Base-by-base conservation (phyloP, 768 basidiomycete species). In the Butyriboletus loyo region DNA sequence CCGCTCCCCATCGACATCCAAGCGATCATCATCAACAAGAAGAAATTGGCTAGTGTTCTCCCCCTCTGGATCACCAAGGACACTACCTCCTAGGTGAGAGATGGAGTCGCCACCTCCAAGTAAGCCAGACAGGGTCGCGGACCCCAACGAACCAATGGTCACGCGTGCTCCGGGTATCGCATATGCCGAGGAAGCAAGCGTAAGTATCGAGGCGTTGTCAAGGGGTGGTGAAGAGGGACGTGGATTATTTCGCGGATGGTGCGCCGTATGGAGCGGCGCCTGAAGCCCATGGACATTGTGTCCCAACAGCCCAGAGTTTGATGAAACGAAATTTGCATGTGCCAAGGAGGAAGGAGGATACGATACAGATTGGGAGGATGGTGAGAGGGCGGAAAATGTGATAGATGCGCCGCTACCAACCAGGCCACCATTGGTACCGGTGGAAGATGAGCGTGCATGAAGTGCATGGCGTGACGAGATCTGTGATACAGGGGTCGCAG, bases 191-290 rank as follows among this genome's bases (percentile, higher is more conserved):
- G 92, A 94, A 13, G 96, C 96, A 11, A 99, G 82, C 0, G 96
- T 99, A 41, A 98, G 77, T 49, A 95, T 75, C 2, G 91, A 94
- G 2, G 96, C 96, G 64, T 98, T 94, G 64, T 95, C 93, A 40
- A 84, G 75, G 1, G 96, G 95, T 21, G 92, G 88, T 7, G 91
- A 91, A 15, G 88, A 87, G 22, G 97, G 96, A 22, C 90, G 84
- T 1, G 96, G 96, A 65, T 99, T 99, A 69, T 97, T 92, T 41
- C 93, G 83, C 10, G 96, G 95, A 72, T 98, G 93, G 49, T 92
- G 92, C n/a, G 82, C 74, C 0, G 93, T 92, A 66, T 96, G 92
- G 32, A 88, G 78, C 0, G 95, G 96, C 9, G 92, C 91, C 65
- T 94, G 91, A 17, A 87, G 56, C 28, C 66, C 62, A 52, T 68